Base-by-base conservation (phyloP, 495 filamentous ascomycete species). In the Melanomma pulvis-pyrius region DNA sequence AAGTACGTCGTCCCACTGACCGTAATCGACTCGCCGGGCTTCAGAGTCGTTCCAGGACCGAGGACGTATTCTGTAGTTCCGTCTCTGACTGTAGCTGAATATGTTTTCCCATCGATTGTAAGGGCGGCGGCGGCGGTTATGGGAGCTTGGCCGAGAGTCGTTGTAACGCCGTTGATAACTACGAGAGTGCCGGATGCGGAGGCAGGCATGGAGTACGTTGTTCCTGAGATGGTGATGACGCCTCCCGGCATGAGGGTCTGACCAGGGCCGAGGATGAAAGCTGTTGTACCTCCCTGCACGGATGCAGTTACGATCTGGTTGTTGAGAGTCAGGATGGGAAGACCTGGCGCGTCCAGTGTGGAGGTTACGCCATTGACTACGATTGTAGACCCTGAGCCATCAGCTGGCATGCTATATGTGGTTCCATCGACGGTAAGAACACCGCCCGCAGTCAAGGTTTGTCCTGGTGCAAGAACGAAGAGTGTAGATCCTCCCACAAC, bases 21-120 rank as follows among this genome's bases (percentile, higher is more conserved):
- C 1, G 71, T 76, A 34, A 77, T 70, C 9, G 70, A 61, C 12
- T 74, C 74, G 2, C 76, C 76, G 12, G 77, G 74, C 0, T 66
- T 74, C 22, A 78, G 65, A 3, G 74, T 74, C 26, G 58, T 68
- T 19, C 74, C 76, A 15, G 48, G 25, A 1, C 49, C 73, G 22
- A 77, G 66, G 15, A 70, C 58, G 56, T 71, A 77, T 13, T 74
- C 72, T 8, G 65, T 68, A 0, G 65, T 75, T 8, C 67, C 70
- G 32, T 76, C 73, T 21, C 60, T 28, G 1, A 65, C 56, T 15
- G 63, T 60, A 8, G 75, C 71, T 12, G 72, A 66, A 52, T 73
- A 76, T 13, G 69, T 67, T 19, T 63, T 61, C 8, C 71, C 71
- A 28, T 69, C 46, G 13, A 73, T 60, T 2, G 57, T 71, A 19